Evolutionary conservation across 495 filamentous ascomycete species (phyloP), one percentile per base, ranked within the genome.

Genomic region (Hypoxylon lenormandii): DNA sequence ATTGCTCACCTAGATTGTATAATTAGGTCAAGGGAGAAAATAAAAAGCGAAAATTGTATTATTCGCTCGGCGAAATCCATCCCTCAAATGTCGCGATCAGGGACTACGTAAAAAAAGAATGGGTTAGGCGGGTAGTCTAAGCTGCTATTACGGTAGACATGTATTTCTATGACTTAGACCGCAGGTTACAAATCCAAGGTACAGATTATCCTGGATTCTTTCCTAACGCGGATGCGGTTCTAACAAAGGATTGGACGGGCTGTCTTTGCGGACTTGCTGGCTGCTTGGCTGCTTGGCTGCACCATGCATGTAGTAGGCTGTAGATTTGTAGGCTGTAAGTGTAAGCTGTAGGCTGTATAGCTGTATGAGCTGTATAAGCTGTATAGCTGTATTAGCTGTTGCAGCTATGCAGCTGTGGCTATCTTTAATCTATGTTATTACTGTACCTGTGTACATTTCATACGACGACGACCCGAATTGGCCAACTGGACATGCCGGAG

Each of bases 241-340:
- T 30, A n/a, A 60, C 42, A 50, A 63, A 60, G 57, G 64, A 72
- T 74, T 74, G 72, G 69, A 30, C 26, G 43, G 72, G 65, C 30
- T 36, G 48, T 33, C 30, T n/a, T n/a, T 33, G 30, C 30, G 30
- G 30, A 7, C 30, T 33, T 33, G 30, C 30, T 33, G 30, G 30
- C 30, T 7, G 1, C 1, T n/a, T n/a, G n/a, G n/a, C n/a, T n/a
- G n/a, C 30, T 33, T 33, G 30, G 30, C 30, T 33, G 30, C 30
- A 33, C 23, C 30, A 33, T 33, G 30, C 30, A 33, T 7, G 30
- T 33, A 33, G 30, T 33, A 33, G 30, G 30, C 6, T 11, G 30
- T 33, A 33, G 30, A 33, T 33, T 33, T 26, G 30, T 33, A 33
- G 30, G 30, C 30, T 33, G 30, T 33, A 28, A 28, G 26, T 28